Conservation (phyloP, 495 filamentous ascomycete genomes). For the Trichocladium uniseriatum region DNA sequence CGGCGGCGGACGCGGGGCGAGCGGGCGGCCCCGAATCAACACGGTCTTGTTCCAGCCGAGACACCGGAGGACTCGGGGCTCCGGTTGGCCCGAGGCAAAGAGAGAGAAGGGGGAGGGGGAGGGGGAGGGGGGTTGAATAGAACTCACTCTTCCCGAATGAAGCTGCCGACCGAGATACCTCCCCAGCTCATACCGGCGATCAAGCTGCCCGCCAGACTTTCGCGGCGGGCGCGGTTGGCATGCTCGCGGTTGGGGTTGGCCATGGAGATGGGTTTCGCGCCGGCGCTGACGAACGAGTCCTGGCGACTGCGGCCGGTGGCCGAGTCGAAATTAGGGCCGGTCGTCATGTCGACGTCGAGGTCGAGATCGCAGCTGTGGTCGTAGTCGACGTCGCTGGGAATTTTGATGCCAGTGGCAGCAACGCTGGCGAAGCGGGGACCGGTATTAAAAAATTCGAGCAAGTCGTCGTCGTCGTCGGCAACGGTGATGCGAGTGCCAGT, state of each 20-base stretch:
- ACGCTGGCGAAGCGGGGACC: constrained; percentile 10
- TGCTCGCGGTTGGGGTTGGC: constrained; percentile 64
- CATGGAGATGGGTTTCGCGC: constrained; percentile 80
- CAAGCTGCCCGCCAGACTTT: constrained; percentile 79
- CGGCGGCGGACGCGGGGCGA: constrained; percentile 11
- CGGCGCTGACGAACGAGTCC: constrained; percentile 71
- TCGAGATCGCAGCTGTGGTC: constrained; percentile 15
- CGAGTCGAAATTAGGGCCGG: constrained; percentile 49
- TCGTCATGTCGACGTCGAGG: constrained; percentile 49
- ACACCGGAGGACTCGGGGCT: constrained; percentile 6
- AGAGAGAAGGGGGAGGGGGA: no score
- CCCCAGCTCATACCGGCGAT: constrained; percentile 97
- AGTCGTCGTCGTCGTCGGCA: constrained; percentile 20
- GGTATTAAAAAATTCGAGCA: constrained; percentile 35
- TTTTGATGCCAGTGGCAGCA: constrained; percentile 1
- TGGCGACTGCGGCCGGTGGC: constrained; percentile 47
- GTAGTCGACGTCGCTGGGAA: constrained; percentile 7
- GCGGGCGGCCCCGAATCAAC: constrained; percentile 4
- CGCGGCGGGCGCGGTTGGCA: constrained; percentile 55
- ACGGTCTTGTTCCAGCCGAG: constrained; percentile 5
- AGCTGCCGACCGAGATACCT: constrained; percentile 89
- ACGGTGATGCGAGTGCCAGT: constrained; percentile 13
- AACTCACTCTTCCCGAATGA: constrained; percentile 96
- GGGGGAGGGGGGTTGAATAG: constrained; percentile 7
- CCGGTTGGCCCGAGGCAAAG: constrained; percentile 1